phyloP scores from a whole-genome alignment of 352 stramenopile genomes.

The Pelagophyceae sp. region DNA sequence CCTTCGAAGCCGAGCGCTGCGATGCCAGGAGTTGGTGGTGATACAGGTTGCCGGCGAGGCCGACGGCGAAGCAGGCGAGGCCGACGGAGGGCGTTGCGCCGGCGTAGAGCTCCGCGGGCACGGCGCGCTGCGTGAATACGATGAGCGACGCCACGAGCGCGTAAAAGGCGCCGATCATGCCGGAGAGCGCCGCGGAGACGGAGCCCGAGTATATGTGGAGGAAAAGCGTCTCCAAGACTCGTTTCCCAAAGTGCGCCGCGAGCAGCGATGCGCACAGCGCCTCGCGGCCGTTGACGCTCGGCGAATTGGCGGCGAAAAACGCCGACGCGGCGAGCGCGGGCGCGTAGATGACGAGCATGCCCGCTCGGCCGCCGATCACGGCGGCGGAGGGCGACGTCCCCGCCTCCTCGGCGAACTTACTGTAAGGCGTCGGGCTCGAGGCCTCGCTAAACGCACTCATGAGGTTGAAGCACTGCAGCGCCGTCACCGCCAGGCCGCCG shows the following conservation, averaged over 20 bases:
- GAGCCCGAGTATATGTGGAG: constrained; percentile 44
- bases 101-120: not conserved
- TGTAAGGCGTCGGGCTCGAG: not conserved
- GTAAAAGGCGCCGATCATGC: constrained; percentile 39
- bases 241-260: constrained; percentile 42
- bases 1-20: constrained; percentile 24
- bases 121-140: not conserved
- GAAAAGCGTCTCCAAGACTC: constrained; percentile 39
- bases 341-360: constrained; percentile 48
- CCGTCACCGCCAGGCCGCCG: not conserved
- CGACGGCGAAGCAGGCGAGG: constrained; percentile 34
- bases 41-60: constrained; percentile 45
- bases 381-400: not conserved
- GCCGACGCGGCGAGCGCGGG: constrained; percentile 32
- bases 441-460: not conserved
- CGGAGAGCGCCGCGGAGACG: constrained; percentile 25
- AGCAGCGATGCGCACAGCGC: constrained; percentile 22
- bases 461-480: not conserved
- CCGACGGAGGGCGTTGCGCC: not conserved
- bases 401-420: not conserved
- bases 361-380: constrained; percentile 23
- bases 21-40: constrained; percentile 43
- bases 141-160: constrained; percentile 34
- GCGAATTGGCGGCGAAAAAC: not conserved
- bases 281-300: constrained; percentile 15